Conservation (phyloP, 768 basidiomycete genomes). For the Glaciozyma antarctica region DNA sequence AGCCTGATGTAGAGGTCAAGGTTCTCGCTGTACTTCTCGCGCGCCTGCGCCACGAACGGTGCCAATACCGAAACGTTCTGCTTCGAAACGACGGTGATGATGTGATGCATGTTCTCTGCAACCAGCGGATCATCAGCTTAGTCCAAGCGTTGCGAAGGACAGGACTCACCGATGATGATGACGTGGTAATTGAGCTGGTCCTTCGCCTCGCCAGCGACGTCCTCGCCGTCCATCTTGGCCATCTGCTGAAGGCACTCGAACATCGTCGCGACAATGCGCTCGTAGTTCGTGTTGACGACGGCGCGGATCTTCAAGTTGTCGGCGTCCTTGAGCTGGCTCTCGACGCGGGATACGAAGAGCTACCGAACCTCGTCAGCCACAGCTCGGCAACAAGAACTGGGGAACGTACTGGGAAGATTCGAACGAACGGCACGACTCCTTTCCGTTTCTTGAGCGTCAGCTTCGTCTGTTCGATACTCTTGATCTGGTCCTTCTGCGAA, state of each 20-base stretch:
- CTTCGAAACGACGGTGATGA: constrained; percentile 66
- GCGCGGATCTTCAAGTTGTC: constrained; percentile 67
- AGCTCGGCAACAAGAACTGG: neutral
- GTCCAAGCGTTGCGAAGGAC: neutral
- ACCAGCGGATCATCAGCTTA: neutral
- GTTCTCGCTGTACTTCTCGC: constrained; percentile 81
- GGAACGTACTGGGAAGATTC: constrained; percentile 63
- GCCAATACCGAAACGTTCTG: constrained; percentile 57
- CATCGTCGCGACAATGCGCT: constrained; percentile 78
- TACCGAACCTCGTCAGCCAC: constrained; percentile 17
- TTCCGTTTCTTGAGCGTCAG: constrained; percentile 83
- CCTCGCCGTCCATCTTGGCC: constrained; percentile 84
- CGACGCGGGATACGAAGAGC: constrained; percentile 67
- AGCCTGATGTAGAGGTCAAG: constrained; percentile 75
- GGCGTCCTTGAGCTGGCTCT: constrained; percentile 66
- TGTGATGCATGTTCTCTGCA: constrained; percentile 92
- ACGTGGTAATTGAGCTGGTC: constrained; percentile 95
- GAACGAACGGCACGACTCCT: constrained; percentile 84
- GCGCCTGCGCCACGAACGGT: constrained; percentile 60
- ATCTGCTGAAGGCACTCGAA: constrained; percentile 89
- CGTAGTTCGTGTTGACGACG: constrained; percentile 72
- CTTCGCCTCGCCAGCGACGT: constrained; percentile 67
- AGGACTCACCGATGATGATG: constrained; percentile 71
- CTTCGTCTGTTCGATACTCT: constrained; percentile 80
- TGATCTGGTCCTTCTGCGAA: constrained; percentile 69